These are phyloP conservation scores for Macrolepiota albuminosa DNA, from an alignment of 768 basidiomycete genomes.

Conservation along the genomic window DNA sequence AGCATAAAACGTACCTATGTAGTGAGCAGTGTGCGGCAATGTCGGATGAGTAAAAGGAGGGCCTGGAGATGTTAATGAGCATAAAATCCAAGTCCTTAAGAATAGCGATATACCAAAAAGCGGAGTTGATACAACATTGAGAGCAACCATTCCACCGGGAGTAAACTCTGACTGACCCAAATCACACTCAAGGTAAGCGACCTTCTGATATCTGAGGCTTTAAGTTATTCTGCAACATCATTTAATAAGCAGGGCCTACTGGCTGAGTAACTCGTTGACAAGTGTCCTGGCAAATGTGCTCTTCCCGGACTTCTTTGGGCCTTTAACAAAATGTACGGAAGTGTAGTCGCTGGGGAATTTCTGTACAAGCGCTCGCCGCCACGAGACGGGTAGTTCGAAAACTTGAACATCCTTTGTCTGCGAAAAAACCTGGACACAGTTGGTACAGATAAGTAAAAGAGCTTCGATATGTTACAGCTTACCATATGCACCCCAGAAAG, in stretches of 20 bases:
- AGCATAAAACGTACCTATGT: slow-evolving; percentile 50
- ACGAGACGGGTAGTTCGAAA: slow-evolving; percentile 32
- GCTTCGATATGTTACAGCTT: slow-evolving; percentile 14
- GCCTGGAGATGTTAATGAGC: slow-evolving; percentile 38
- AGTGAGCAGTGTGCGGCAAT: slow-evolving; percentile 71
- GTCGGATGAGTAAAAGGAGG: slow-evolving; percentile 85
- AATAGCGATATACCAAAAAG: slow-evolving; percentile 54
- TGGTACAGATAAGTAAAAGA: background rate
- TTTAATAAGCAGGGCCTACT: slow-evolving; percentile 32
- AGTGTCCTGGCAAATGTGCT: slow-evolving; percentile 79
- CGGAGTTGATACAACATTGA: slow-evolving; percentile 64
- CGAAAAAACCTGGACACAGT: slow-evolving; percentile 25
- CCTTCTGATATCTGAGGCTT: slow-evolving; percentile 57
- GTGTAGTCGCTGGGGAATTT: slow-evolving; percentile 10
- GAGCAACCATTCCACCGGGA: slow-evolving; percentile 77
- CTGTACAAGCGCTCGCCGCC: slow-evolving; percentile 29
- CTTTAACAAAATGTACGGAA: slow-evolving; percentile 64
- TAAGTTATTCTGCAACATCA: background rate
- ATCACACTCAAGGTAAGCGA: slow-evolving; percentile 92
- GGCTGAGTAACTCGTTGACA: slow-evolving; percentile 59
- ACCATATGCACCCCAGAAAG: slow-evolving; percentile 49
- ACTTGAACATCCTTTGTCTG: slow-evolving; percentile 34
- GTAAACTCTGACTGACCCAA: slow-evolving; percentile 93
- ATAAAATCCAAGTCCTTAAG: background rate
- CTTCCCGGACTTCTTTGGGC: slow-evolving; percentile 86